These are phyloP conservation scores for Plasmodium ovale DNA, from an alignment of 169 alveolate species.

Conservation along the genomic window DNA sequence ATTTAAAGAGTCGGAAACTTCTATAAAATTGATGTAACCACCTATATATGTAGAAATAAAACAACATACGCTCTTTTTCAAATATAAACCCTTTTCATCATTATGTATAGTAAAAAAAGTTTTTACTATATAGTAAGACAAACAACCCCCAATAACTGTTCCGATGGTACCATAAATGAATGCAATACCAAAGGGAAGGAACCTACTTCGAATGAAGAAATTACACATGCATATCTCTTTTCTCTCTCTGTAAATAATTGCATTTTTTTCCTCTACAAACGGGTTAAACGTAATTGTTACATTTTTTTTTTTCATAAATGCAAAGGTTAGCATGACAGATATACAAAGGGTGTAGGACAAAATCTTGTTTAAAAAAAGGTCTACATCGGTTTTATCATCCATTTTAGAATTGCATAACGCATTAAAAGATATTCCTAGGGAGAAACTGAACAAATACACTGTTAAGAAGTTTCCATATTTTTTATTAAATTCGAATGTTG, in stretches of 20 bases:
- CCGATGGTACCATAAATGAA: constrained; percentile 26
- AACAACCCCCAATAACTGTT: constrained; percentile 32
- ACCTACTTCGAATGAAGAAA: constrained; percentile 17
- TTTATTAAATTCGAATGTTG: constrained; percentile 18
- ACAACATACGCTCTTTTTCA: constrained; percentile 19
- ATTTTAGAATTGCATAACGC: constrained; percentile 30
- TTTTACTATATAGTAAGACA: constrained; percentile 29
- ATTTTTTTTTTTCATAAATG: constrained; percentile 39
- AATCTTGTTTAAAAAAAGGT: constrained; percentile 11
- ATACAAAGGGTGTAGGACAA: constrained; percentile 50
- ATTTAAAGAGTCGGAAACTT: constrained; percentile 27
- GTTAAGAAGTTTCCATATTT: background rate
- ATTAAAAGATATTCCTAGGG: constrained; percentile 37
- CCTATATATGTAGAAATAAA: constrained; percentile 52
- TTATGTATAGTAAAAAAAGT: background rate
- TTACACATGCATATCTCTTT: constrained; percentile 13
- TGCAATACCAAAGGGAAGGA: constrained; percentile 39
- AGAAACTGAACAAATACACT: constrained; percentile 26
- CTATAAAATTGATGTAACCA: constrained; percentile 49
- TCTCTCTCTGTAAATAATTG: background rate
- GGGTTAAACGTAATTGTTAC: background rate
- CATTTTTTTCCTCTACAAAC: background rate
- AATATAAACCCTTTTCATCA: background rate
- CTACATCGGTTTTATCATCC: constrained; percentile 16
- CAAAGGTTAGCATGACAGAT: constrained; percentile 46